phyloP scores from a whole-genome alignment of 306 rosid species.

The Rosa persica region DNA sequence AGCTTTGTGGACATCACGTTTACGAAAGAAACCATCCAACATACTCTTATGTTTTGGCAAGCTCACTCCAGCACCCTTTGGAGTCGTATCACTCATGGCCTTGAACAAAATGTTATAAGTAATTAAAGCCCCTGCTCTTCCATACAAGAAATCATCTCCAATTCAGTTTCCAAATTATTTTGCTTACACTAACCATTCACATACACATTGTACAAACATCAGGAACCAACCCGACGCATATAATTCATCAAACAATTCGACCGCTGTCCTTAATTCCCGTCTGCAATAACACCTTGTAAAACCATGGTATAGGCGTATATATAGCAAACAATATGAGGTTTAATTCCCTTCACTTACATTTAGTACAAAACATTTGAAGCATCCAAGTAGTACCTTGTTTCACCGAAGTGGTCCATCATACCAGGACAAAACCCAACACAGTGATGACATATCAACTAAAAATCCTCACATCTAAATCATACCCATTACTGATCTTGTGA shows the following conservation, averaged over 20 bases:
- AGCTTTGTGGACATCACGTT: conserved; percentile 51
- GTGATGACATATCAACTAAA: conserved; percentile 56
- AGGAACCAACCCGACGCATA: conserved; percentile 66
- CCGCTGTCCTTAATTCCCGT: conserved; percentile 48
- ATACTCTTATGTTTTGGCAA: conserved; percentile 52
- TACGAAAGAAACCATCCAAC: conserved; percentile 53
- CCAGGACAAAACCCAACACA: conserved; percentile 62
- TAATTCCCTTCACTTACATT: conserved; percentile 54
- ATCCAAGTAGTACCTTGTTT: conserved; percentile 49
- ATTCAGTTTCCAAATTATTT: conserved; percentile 42
- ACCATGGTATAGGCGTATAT: conserved; percentile 41
- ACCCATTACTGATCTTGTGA: conserved; percentile 41
- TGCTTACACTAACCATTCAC: conserved; percentile 64
- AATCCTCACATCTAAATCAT: conserved; percentile 37
- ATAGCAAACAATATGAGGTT: conserved; percentile 65
- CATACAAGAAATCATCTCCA: conserved; percentile 49
- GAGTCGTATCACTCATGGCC: conserved; percentile 44
- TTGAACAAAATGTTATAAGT: conserved; percentile 58
- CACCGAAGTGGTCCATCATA: conserved; percentile 53
- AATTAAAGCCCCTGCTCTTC: conserved; percentile 62
- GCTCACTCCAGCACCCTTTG: conserved; percentile 53
- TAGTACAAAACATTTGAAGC: conserved; percentile 49
- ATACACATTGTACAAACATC: conserved; percentile 60
- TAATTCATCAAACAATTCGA: conserved; percentile 65
- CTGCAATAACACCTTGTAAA: conserved; percentile 47